These are phyloP conservation scores for Termitomyces sp. DNA, from an alignment of 768 basidiomycete genomes.

Conservation along the genomic window DNA sequence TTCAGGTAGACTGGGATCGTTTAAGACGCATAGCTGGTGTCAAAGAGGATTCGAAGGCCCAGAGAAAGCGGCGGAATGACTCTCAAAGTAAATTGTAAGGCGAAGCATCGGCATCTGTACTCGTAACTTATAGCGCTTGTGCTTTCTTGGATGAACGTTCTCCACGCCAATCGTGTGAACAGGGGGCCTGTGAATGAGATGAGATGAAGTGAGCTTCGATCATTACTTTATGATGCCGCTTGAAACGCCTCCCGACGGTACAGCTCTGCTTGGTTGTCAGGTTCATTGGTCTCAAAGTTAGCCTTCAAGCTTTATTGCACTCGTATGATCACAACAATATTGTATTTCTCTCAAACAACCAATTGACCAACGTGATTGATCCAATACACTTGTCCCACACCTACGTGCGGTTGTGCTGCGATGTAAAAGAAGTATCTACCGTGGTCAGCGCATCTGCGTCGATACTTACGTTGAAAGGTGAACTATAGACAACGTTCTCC, in stretches of 20 bases:
- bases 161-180: not conserved
- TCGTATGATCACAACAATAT: not conserved
- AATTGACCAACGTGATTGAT: not conserved
- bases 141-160: not conserved
- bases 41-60: constrained; percentile 9
- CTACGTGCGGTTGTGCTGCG: not conserved
- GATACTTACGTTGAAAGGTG: too few relatives aligned
- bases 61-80: constrained; percentile 5
- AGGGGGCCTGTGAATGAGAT: not conserved
- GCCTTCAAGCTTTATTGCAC: not conserved
- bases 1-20: constrained; percentile 26
- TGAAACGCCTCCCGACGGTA: not conserved
- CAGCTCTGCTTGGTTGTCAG: not conserved
- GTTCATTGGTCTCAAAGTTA: not conserved
- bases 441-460: too few relatives aligned
- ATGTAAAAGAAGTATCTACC: too few relatives aligned
- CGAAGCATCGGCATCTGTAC: not conserved
- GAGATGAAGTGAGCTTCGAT: not conserved
- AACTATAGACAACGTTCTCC: not conserved
- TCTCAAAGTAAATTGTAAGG: constrained; percentile 13
- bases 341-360: not conserved
- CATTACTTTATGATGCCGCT: not conserved
- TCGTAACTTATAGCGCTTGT: not conserved
- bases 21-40: constrained; percentile 22
- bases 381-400: not conserved